Base-by-base conservation (phyloP, 106 monocot species). In the Hemerocallis citrina region DNA sequence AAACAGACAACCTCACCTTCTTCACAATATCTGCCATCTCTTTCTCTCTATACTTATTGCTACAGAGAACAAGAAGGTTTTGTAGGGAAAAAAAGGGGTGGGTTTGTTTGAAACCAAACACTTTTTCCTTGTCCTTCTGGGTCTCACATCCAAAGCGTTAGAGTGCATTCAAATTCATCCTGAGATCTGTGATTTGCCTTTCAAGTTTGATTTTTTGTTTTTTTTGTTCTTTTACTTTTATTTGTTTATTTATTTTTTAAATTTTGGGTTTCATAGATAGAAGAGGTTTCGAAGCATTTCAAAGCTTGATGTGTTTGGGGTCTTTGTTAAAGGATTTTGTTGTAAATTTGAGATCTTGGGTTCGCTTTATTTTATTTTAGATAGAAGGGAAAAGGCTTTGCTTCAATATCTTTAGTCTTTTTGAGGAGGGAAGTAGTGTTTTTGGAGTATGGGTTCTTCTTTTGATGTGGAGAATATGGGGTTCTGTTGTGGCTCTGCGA, bases 381-480 rank as follows among this genome's bases (percentile, higher is more conserved):
- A 33, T 41, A 13, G 41, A 27, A 55, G 32, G 57, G 19, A 36
- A 19, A 22, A 35, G 57, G 6, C 17, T 6, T 37, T 37, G 20
- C 23, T 24, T 51, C n/a, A 0, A 35, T 37, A 8, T 35, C 22
- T 51, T 16, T 65, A 1, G 28, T 3, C 24, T 23, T 22, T 35
- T 25, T 35, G 45, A 51, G 49, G 7, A 25, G 23, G 25, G 32
- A 5, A 15, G 8, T 17, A 29, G 40, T 24, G 39, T 28, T 55
- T 66, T 55, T 55, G 54, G 57, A 58, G 41, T 66, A 10, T 52
- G 66, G 30, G 55, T 29, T 55, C 6, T 28, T 41, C n/a, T 54
- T 55, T 58, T 37, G 19, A 9, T 21, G 57, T 21, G 22, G 36
- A 36, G 3, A n/a, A 20, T 5, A 0, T 43, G 3, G 9, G 23